Conservation (phyloP, 2,329 filamentous ascomycete genomes). For the Nigrograna mackinnonii region DNA sequence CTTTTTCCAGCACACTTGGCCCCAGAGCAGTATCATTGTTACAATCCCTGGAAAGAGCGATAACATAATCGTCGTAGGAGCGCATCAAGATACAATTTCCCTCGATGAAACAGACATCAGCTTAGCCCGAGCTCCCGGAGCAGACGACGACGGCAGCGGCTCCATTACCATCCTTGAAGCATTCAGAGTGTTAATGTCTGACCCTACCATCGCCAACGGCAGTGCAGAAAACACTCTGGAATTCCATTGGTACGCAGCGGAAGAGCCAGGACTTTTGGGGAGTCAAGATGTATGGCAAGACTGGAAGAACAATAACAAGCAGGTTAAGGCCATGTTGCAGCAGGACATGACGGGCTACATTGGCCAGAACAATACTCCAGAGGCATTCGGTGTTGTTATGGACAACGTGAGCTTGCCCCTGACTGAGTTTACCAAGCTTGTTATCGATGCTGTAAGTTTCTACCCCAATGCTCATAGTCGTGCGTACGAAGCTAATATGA, state of each 20-base stretch:
- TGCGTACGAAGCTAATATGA: not conserved
- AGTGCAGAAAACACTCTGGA: constrained; percentile 83
- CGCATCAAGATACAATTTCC: constrained; percentile 94
- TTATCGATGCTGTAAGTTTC: constrained; percentile 60
- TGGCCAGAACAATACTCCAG: constrained; percentile 62
- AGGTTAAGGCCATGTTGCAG: constrained; percentile 94
- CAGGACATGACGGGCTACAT: constrained; percentile 91
- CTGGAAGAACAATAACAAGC: constrained; percentile 72
- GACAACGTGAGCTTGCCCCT: constrained; percentile 82
- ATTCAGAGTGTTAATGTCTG: constrained; percentile 74
- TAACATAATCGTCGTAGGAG: constrained; percentile 82
- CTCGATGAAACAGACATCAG: constrained; percentile 71
- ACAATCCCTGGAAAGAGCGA: constrained; percentile 83
- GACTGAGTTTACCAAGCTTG: constrained; percentile 84
- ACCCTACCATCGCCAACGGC: constrained; percentile 68
- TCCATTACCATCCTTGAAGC: constrained; percentile 93
- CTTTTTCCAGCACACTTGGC: constrained; percentile 67
- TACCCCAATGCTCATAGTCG: not conserved
- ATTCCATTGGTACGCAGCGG: constrained; percentile 94
- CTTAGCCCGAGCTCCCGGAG: constrained; percentile 79
- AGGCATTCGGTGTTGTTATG: constrained; percentile 87
- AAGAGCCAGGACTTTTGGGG: constrained; percentile 83
- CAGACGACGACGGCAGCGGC: constrained; percentile 89
- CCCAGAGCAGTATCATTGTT: constrained; percentile 85
- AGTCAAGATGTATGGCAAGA: constrained; percentile 83